Evolutionary conservation across 495 filamentous ascomycete genomes (phyloP), one percentile per base, ranked within the genome.

Genomic region (Aspergillus asperescens): DNA sequence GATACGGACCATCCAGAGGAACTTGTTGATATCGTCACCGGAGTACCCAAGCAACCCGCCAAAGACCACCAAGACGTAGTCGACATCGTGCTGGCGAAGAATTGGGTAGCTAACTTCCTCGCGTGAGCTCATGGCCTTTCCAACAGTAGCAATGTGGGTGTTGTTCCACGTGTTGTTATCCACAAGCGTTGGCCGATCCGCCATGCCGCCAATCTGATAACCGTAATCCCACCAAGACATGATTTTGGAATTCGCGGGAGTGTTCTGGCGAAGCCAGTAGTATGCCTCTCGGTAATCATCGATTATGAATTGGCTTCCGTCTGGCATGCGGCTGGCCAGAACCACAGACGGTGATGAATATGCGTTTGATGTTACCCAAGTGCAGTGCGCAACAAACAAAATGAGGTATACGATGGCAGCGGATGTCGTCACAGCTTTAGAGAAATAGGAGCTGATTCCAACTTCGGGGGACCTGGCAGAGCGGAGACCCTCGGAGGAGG

Each of bases 111-210:
- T 93, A 71, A 97, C 90, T 68, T 97, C 94, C 71, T 99, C 94
- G 42, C 89, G 77, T 5, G 89, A 95, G 75, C 87, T 91, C 94
- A 99, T 99, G 12, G 94, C 94, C 74, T 99, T 99, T 58, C 94
- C 94, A 43, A 99, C 94, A 12, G 94, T 99, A 32, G 94, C 94
- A 69, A 99, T 99, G 67, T 99, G 94, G 10, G 94, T 99, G 74
- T 99, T 99, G 74, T 99, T 99, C 94, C 94, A 99, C 13, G 94
- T 99, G 71, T 99, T 99, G 75, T 99, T 99, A 74, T 99, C 94
- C 16, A 99, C 94, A 34, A 99, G 77, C 0, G 94, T 99, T 31
- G 94, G 90, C 20, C 94, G 84, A 69, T 99, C 94, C 29, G 94
- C 94, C 94, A 99, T 99, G 52, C 94, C 94, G 73, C 94, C 94